These are phyloP conservation scores for Sphaerulina populicola DNA, from an alignment of 2,329 filamentous ascomycete genomes.

Conservation along the genomic window DNA sequence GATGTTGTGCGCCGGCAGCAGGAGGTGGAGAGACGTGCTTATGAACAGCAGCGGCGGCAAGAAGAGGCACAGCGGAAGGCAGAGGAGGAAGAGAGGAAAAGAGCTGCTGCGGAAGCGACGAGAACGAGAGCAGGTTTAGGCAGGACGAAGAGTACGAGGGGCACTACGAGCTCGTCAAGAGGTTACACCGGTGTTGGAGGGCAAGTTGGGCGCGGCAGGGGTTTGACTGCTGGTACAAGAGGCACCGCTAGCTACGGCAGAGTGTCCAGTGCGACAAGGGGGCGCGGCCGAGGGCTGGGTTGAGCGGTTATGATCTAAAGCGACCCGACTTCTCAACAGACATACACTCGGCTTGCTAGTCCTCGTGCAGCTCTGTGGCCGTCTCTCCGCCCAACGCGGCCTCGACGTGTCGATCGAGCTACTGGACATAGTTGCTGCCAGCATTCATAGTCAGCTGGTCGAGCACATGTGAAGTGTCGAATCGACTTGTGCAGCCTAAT, in stretches of 20 bases:
- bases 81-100: conserved; percentile 47
- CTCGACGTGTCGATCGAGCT: no score
- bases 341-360: no score
- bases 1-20: conserved; percentile 67
- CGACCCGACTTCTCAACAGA: no score
- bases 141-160: conserved; percentile 28
- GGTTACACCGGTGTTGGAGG: conserved; percentile 40
- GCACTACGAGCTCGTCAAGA: conserved; percentile 28
- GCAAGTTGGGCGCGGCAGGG: conserved; percentile 47
- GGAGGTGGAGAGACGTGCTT: conserved; percentile 65
- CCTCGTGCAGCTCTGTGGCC: no score
- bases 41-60: conserved; percentile 68
- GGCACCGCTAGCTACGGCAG: conserved; percentile 40
- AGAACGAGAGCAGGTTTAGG: conserved; percentile 29
- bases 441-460: no score
- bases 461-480: no score
- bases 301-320: conserved; percentile 10
- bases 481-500: no score
- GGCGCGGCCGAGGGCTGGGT: conserved; percentile 28
- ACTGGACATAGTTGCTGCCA: no score
- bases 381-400: no score
- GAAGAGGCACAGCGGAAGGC: conserved; percentile 51
- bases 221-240: conserved; percentile 37
- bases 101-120: conserved; percentile 44
- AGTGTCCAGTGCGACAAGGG: conserved; percentile 28